phyloP scores from a whole-genome alignment of 352 stramenopile species.

The Peronospora destructor region DNA sequence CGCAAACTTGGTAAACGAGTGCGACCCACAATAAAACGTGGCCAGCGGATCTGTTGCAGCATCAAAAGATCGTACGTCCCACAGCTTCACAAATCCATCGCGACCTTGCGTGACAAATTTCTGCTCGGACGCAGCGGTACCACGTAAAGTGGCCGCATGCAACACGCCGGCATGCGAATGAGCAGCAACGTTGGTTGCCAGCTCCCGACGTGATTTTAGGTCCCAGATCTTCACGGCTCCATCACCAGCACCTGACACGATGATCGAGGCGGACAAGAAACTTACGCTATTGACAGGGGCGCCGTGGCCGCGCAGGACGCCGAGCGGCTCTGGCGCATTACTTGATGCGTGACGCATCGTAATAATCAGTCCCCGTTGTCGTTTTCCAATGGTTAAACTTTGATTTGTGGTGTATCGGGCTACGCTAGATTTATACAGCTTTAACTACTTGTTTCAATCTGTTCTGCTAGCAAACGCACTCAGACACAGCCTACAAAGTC shows the following conservation, averaged over 20 bases:
- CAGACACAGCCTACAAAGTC: constrained; percentile 30
- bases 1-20: constrained; percentile 57
- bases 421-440: too few species aligned
- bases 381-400: too few species aligned
- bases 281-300: constrained; percentile 50
- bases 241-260: constrained; percentile 55
- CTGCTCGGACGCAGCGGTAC: constrained; percentile 7
- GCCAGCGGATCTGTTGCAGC: constrained; percentile 19
- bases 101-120: constrained; percentile 63
- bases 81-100: constrained; percentile 64
- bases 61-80: constrained; percentile 35
- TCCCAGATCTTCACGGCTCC: constrained; percentile 72
- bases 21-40: constrained; percentile 53
- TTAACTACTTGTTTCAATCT: not conserved
- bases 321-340: constrained; percentile 40
- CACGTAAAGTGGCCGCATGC: constrained; percentile 24
- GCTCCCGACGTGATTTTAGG: constrained; percentile 50
- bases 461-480: constrained; percentile 7
- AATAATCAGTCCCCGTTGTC: constrained; percentile 28
- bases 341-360: constrained; percentile 1
- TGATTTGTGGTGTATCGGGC: too few species aligned
- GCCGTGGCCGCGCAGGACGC: constrained; percentile 59
- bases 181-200: constrained; percentile 21
- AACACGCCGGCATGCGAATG: constrained; percentile 80
- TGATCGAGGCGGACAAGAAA: constrained; percentile 33